Base-by-base conservation (phyloP, 306 rosid species). In the Prunus persica region DNA sequence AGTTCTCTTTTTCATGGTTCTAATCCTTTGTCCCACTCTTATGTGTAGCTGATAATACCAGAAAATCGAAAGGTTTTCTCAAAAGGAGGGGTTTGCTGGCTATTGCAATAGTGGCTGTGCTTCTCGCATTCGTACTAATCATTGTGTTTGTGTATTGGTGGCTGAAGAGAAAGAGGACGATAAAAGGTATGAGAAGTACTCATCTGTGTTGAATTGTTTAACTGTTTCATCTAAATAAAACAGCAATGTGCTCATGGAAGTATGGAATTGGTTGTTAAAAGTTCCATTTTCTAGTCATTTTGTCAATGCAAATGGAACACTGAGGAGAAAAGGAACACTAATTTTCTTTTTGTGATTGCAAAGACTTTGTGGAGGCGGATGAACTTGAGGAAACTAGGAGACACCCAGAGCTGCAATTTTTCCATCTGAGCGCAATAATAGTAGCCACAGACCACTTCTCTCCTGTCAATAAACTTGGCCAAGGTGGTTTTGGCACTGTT, bases 401-500 rank as follows among this genome's bases (percentile, higher is more conserved):
- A 63, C 47, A 71, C 10, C 65, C 56, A 0, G 76, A 51, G 13
- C 18, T 71, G 34, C 82, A 54, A 34, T 51, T 34, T 62, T 78
- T 63, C 24, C 13, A 25, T 13, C 71, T 78, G 28, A 65, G 41
- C 46, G 54, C 72, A 15, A 25, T 78, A 51, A 11, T 13, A 16
- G 77, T 47, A 11, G 77, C 82, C 20, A 78, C 77, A 0, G 57
- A 65, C 22, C 7, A 52, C 43, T 78, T 78, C 47, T 78, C 72
- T 3, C 24, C 10, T 10, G 38, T 30, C 8, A 71, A 63, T 8
- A 57, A 78, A 71, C 76, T 78, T 6, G 82, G 82, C 10, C 66
- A 19, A 11, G 82, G 77, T 25, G 77, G 82, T 50, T 78, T 78
- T 63, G 77, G 82, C 71, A 32, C 30, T 69, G 71, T 69, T 60